Evolutionary conservation across 768 basidiomycete species (phyloP).

Genomic region (Tremella fuciformis): DNA sequence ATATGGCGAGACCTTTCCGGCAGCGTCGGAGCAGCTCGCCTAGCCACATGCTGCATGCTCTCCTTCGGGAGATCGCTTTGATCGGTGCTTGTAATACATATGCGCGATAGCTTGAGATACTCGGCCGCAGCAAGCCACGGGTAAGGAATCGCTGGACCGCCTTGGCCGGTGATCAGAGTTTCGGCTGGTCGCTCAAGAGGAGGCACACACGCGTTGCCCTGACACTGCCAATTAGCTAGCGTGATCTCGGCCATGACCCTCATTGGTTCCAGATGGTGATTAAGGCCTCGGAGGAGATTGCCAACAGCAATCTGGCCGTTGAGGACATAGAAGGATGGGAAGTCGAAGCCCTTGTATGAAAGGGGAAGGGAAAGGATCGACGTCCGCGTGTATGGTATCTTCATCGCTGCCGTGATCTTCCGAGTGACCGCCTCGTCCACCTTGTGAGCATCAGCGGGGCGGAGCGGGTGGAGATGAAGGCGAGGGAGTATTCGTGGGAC

Average conservation of each 20-base stretch:
- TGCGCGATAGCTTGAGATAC: too few relatives aligned
- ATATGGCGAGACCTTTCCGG: too few relatives aligned
- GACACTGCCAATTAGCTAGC: conserved; percentile 22
- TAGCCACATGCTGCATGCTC: too few relatives aligned
- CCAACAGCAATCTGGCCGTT: conserved; percentile 19
- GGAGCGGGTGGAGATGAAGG: conserved; percentile 13
- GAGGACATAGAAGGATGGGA: conserved; percentile 17
- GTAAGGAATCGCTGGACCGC: too few relatives aligned
- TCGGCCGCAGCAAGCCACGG: too few relatives aligned
- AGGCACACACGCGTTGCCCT: too few relatives aligned
- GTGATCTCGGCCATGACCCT: conserved; percentile 15
- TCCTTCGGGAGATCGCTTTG: too few relatives aligned
- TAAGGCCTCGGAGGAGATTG: conserved; percentile 11
- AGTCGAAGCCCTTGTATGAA: conserved; percentile 11
- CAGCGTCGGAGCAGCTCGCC: too few relatives aligned
- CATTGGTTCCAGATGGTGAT: conserved; percentile 18
- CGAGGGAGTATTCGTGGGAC: conserved; percentile 10
- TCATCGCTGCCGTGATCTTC: conserved; percentile 8
- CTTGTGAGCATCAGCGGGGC: not conserved
- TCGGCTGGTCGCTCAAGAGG: too few relatives aligned
- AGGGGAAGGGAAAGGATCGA: conserved; percentile 11
- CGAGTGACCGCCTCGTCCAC: conserved; percentile 14
- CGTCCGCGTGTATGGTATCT: not conserved
- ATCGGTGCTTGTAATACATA: too few relatives aligned
- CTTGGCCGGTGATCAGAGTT: too few relatives aligned